Conservation (phyloP, 768 basidiomycete species). For the Pisolithus orientalis region DNA sequence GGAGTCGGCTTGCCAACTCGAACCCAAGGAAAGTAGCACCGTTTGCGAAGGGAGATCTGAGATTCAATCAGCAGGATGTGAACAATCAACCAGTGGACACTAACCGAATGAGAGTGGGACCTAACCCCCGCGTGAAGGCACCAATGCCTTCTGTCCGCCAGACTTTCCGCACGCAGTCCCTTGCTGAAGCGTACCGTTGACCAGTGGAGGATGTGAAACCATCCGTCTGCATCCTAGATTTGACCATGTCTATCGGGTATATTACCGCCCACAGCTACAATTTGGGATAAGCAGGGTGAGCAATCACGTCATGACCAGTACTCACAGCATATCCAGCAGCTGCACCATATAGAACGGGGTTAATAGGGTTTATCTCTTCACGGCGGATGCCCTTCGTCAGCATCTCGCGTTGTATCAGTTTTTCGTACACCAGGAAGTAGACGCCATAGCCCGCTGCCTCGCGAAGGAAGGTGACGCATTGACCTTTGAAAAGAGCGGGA, state of each 20-base stretch:
- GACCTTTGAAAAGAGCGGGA: slow-evolving; percentile 87
- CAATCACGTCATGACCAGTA: slow-evolving; percentile 6
- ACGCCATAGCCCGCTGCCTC: slow-evolving; percentile 79
- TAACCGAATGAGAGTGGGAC: slow-evolving; percentile 86
- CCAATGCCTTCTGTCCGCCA: slow-evolving; percentile 78
- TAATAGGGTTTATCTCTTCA: slow-evolving; percentile 71
- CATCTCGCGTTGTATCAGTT: slow-evolving; percentile 84
- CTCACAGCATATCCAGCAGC: slow-evolving; percentile 87
- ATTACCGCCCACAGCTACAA: slow-evolving; percentile 81
- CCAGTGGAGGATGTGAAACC: slow-evolving; percentile 70
- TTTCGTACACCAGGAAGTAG: slow-evolving; percentile 93
- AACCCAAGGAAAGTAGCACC: slow-evolving; percentile 96
- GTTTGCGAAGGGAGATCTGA: slow-evolving; percentile 90
- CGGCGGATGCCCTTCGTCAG: slow-evolving; percentile 60
- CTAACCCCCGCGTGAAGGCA: slow-evolving; percentile 89
- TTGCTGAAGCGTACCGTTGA: slow-evolving; percentile 75
- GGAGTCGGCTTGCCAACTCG: slow-evolving; percentile 78
- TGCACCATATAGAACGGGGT: slow-evolving; percentile 83
- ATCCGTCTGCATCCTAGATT: slow-evolving; percentile 94
- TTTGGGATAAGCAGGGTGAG: slow-evolving; percentile 5
- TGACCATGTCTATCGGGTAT: slow-evolving; percentile 96
- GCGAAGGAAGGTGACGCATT: slow-evolving; percentile 79
- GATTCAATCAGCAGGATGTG: slow-evolving; percentile 5
- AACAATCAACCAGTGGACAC: slow-evolving; percentile 18
- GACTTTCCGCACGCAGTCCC: slow-evolving; percentile 78